Conservation (phyloP, 441 rosid species). For the Erodium texanum region DNA sequence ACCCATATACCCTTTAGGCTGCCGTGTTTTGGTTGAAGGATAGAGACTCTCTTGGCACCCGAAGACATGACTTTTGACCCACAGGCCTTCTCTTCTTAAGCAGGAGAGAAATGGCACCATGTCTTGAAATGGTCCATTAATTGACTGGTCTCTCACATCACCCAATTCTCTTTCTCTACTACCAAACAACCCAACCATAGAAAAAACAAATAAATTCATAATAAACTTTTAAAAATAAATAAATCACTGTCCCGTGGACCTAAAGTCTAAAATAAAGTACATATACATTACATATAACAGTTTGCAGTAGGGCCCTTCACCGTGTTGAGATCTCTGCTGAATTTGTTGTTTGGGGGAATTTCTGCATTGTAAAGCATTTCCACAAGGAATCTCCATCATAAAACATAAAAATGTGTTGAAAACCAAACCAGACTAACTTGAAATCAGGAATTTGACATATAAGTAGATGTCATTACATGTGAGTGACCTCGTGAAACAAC, state of each 20-base stretch:
- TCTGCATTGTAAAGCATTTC: not conserved
- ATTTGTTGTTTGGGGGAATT: not conserved
- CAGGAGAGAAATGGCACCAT: slow-evolving; percentile 1
- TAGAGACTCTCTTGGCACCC: slow-evolving; percentile 1
- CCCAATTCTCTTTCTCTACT: not conserved
- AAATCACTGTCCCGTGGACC: not conserved
- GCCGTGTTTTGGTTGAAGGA: not conserved
- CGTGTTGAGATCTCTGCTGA: not conserved
- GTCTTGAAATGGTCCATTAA: not conserved
- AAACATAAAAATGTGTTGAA: not conserved
- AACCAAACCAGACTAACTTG: not conserved
- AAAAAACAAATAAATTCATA: not conserved
- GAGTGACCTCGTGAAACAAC: not conserved
- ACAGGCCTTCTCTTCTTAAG: not conserved
- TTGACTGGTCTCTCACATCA: not conserved
- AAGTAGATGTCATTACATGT: slow-evolving; percentile 2
- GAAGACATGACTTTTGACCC: not conserved
- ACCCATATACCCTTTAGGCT: not conserved
- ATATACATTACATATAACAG: not conserved
- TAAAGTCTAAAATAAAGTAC: not conserved
- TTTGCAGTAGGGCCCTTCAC: not conserved
- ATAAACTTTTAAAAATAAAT: not conserved
- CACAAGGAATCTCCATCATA: not conserved
- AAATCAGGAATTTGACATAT: not conserved
- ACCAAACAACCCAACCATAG: slow-evolving; percentile 2